phyloP scores from a whole-genome alignment of 2,329 filamentous ascomycete genomes.

The Hypoxylon sp. region DNA sequence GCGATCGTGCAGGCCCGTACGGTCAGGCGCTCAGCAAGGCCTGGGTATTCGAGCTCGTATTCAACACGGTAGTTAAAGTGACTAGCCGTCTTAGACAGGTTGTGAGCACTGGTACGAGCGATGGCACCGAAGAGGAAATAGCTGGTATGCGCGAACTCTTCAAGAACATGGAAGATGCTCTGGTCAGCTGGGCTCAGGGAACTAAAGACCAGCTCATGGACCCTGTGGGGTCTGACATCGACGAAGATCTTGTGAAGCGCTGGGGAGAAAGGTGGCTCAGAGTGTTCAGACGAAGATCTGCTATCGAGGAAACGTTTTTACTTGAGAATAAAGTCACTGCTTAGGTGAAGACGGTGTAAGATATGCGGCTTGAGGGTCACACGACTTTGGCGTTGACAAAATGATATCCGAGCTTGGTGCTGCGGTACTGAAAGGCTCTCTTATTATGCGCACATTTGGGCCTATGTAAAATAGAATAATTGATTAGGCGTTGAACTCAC shows the following conservation, averaged over 20 bases:
- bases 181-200: slow-evolving; percentile 79
- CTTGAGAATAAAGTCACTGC: slow-evolving; percentile 44
- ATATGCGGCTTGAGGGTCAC: slow-evolving; percentile 18
- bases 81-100: slow-evolving; percentile 88
- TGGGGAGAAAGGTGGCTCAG: slow-evolving; percentile 92
- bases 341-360: slow-evolving; percentile 26
- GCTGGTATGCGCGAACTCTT: slow-evolving; percentile 85
- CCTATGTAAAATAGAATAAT: slow-evolving; percentile 36
- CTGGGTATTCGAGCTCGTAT: slow-evolving; percentile 91
- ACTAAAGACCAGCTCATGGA: slow-evolving; percentile 84
- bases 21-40: slow-evolving; percentile 79
- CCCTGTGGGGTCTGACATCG: slow-evolving; percentile 62
- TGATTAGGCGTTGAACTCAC: slow-evolving; percentile 13
- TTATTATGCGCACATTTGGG: not conserved
- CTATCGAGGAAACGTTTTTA: slow-evolving; percentile 81
- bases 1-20: slow-evolving; percentile 66
- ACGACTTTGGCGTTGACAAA: slow-evolving; percentile 22
- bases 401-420: slow-evolving; percentile 2
- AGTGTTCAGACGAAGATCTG: slow-evolving; percentile 84
- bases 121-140: slow-evolving; percentile 73
- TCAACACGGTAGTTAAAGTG: slow-evolving; percentile 90
- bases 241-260: slow-evolving; percentile 76
- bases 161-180: slow-evolving; percentile 81
- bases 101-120: slow-evolving; percentile 70
- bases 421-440: slow-evolving; percentile 9